Conservation (phyloP, 2,329 filamentous ascomycete genomes). For the Beauveria scarabaeidicola region DNA sequence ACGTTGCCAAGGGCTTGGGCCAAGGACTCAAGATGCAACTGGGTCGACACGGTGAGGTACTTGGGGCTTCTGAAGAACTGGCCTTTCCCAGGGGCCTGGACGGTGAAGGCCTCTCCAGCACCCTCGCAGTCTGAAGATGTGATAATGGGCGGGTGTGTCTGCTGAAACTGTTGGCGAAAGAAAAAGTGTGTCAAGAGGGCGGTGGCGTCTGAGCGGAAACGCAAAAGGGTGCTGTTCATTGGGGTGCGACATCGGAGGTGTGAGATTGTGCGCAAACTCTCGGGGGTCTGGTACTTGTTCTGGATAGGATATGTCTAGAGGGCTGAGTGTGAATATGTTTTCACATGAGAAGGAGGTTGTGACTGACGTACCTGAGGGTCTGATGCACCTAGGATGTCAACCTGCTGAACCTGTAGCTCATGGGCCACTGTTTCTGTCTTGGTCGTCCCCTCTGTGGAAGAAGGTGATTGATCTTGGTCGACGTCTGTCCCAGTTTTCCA, state of each 20-base stretch:
- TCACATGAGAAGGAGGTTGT: background rate
- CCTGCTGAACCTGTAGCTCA: conserved; percentile 67
- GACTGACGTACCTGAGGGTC: conserved; percentile 61
- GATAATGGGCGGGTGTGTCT: conserved; percentile 88
- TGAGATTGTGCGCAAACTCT: conserved; percentile 80
- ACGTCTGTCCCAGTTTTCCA: conserved; percentile 44
- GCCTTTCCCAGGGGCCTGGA: conserved; percentile 38
- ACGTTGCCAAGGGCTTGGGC: conserved; percentile 82
- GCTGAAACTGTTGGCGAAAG: conserved; percentile 57
- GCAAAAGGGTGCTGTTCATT: conserved; percentile 69
- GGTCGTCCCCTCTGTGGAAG: background rate
- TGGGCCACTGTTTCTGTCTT: conserved; percentile 30
- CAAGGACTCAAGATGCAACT: conserved; percentile 88
- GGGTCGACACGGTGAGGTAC: conserved; percentile 90
- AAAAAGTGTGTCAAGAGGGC: conserved; percentile 70
- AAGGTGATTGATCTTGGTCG: background rate
- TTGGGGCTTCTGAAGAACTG: conserved; percentile 80
- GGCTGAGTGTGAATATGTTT: background rate
- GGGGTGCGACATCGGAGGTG: conserved; percentile 79
- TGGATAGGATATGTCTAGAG: conserved; percentile 80
- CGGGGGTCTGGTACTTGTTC: conserved; percentile 87
- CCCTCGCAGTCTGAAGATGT: conserved; percentile 97
- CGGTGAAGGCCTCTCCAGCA: conserved; percentile 83
- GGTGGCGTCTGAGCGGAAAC: conserved; percentile 74
- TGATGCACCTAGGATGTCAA: conserved; percentile 66